Evolutionary conservation across 2,329 filamentous ascomycete species (phyloP).

Genomic region (Fusarium sp.): DNA sequence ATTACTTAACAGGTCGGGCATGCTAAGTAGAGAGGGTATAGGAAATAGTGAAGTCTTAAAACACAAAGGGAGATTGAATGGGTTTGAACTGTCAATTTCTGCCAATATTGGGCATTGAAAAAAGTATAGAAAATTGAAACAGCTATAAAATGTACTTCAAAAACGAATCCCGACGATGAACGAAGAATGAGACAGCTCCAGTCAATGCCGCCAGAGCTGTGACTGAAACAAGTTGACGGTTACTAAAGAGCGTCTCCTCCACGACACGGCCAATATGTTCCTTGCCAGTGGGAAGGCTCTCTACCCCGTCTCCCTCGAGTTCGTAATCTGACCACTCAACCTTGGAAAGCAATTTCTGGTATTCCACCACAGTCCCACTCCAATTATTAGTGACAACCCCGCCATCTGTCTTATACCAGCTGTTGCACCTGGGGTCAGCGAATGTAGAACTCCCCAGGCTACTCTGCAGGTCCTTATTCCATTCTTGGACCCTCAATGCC

Average conservation of each 20-base stretch:
- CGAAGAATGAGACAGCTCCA: fast-evolving
- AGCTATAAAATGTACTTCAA: not conserved
- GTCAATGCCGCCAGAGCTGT: fast-evolving
- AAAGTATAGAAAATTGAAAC: fast-evolving
- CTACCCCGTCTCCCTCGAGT: fast-evolving
- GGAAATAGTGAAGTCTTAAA: fast-evolving
- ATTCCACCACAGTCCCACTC: not conserved
- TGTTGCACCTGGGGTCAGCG: fast-evolving
- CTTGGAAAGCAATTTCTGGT: not conserved
- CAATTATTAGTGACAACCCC: not conserved
- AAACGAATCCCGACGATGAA: not conserved
- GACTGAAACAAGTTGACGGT: fast-evolving
- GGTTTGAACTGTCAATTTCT: too few species aligned
- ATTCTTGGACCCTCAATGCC: not conserved
- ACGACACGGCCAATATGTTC: not conserved
- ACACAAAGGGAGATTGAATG: too few species aligned
- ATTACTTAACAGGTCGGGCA: fast-evolving
- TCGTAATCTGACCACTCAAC: not conserved
- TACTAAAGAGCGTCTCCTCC: not conserved
- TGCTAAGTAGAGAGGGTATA: fast-evolving
- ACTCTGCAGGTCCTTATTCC: not conserved
- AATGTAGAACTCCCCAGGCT: fast-evolving
- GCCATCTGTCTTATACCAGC: not conserved
- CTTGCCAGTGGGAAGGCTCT: fast-evolving
- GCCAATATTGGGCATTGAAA: too few species aligned